Evolutionary conservation across 2,329 filamentous ascomycete species (phyloP).

Genomic region (Zymoseptoria ardabiliae): DNA sequence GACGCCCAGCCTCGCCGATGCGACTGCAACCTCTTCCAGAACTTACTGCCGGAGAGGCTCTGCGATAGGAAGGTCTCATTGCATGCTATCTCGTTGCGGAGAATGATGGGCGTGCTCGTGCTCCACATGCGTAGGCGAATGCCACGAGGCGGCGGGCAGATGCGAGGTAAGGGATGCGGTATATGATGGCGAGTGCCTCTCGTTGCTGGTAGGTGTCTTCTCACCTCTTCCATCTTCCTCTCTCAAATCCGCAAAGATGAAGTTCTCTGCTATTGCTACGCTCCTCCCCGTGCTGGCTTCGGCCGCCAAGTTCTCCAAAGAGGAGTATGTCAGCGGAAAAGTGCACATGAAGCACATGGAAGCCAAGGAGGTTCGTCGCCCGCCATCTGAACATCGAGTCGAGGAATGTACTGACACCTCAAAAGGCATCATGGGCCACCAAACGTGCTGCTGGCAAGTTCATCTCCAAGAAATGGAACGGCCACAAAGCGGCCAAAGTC

Average conservation of each 20-base stretch:
- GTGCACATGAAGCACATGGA: constrained; percentile 18
- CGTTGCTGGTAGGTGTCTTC: background rate
- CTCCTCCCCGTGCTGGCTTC: constrained; percentile 11
- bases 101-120: background rate
- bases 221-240: background rate
- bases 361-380: constrained; percentile 12
- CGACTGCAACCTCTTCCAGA: background rate
- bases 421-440: constrained; percentile 16
- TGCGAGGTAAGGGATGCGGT: background rate
- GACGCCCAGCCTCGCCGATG: background rate
- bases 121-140: background rate
- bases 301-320: constrained; percentile 12
- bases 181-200: background rate
- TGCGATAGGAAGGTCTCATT: constrained; percentile 14
- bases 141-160: background rate
- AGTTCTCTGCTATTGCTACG: constrained; percentile 10
- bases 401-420: constrained; percentile 2
- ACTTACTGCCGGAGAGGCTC: background rate
- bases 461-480: constrained; percentile 15
- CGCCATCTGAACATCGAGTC: background rate
- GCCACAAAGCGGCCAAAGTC: constrained; percentile 10
- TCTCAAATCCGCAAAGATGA: constrained; percentile 8
- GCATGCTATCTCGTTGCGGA: background rate
- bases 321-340: constrained; percentile 14
- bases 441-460: constrained; percentile 18